Evolutionary conservation across 2,329 filamentous ascomycete species (phyloP).

Genomic region (Septoria petroselini): DNA sequence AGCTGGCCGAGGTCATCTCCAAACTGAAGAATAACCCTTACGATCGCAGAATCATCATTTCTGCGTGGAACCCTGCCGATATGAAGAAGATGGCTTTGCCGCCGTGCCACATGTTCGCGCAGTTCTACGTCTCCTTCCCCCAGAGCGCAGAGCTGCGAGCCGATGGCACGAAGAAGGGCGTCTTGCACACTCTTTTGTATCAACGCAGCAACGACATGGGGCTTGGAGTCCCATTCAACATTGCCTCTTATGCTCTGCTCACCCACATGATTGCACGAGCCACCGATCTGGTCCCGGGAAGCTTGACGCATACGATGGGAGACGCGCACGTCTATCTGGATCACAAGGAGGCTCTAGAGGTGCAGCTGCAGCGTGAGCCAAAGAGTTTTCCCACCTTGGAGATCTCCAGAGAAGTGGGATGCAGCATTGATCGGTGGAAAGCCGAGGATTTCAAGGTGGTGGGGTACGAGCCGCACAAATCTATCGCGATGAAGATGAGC

Average conservation of each 20-base stretch:
- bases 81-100: conserved; percentile 84
- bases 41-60: conserved; percentile 84
- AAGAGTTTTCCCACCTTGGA: conserved; percentile 74
- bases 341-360: conserved; percentile 80
- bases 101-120: conserved; percentile 96
- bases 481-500: conserved; percentile 98
- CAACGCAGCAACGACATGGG: conserved; percentile 97
- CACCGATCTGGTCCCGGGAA: conserved; percentile 79
- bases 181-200: conserved; percentile 84
- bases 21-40: conserved; percentile 82
- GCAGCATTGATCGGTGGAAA: conserved; percentile 86
- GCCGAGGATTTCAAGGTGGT: conserved; percentile 82
- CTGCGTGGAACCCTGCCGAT: conserved; percentile 90
- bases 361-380: conserved; percentile 77
- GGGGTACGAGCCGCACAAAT: conserved; percentile 86
- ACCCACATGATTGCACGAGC: conserved; percentile 94
- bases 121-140: conserved; percentile 86
- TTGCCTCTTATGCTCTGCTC: conserved; percentile 86
- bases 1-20: conserved; percentile 83
- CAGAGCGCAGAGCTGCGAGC: conserved; percentile 27
- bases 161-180: conserved; percentile 54
- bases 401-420: conserved; percentile 64
- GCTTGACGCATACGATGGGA: conserved; percentile 91
- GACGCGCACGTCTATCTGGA: conserved; percentile 97
- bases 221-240: conserved; percentile 95